Base-by-base conservation (phyloP, 805 yeast genomes). In the Saturnispora serradocipensis region DNA sequence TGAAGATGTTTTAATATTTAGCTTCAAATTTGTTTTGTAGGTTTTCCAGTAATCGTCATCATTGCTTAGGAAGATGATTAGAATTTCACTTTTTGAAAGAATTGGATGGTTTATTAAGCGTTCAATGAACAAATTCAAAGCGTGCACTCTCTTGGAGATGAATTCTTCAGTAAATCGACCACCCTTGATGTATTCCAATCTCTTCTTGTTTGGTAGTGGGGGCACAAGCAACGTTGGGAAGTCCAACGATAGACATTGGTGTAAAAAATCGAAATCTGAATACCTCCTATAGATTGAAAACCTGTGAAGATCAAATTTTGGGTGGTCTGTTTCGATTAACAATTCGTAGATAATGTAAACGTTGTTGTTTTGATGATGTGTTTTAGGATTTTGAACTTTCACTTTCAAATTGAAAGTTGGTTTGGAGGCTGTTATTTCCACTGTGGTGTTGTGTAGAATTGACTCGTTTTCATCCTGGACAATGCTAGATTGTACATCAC, bases 121-220 rank as follows among this genome's bases (percentile, higher is more conserved):
- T 55, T 77, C 72, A 47, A 91, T 67, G 61, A 90, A 93, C 54
- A 91, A 73, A 58, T 84, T 81, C 43, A 91, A 72, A 4, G 97
- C 86, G 45, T 82, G 80, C 3, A 95, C 83, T 58, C 99, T 72
- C 64, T 87, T 86, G 54, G 75, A 72, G 0, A 96, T 91, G 66
- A 93, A 93, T 53, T 86, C 89, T 13, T 79, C 74, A 27, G 91
- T 81, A 64, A 91, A 91, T 38, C 98, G 74, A 60, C 91, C 97
- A 10, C 99, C 98, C 38, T 95, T 89, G 49, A 91, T 75, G 67
- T 93, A 91, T 65, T 91, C 96, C 59, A 91, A 73, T 54, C 95
- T 79, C 70, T 86, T 87, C 66, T 89, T 90, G 55, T 91, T 95
- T 0, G 99, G 99, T 50, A 91, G 73, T 13, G 98, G 97, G 1